Evolutionary conservation across 129 eudicot genomes (phyloP), one percentile per base, ranked within the genome.

Genomic region (Sambucus nigra): DNA sequence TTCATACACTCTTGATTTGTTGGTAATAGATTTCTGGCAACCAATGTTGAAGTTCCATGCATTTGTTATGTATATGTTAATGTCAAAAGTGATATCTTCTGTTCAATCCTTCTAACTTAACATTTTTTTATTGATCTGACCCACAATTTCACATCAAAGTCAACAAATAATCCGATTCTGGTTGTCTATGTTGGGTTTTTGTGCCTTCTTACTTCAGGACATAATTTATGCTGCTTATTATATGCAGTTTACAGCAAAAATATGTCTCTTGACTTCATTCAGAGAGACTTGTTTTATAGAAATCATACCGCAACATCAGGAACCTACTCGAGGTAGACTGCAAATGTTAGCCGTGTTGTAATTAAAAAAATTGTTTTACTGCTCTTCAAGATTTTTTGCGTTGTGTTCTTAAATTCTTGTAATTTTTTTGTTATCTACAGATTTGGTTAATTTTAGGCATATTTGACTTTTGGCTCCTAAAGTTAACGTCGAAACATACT

Each of bases 221-320:
- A 47, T 57, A 55, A 47, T 25, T 20, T 47, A 19, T 58, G 16
- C 13, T 24, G 21, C 27, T 14, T 40, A 24, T 42, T 53, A 18
- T 47, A 32, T 82, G 77, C 80, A 85, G 91, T 86, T 77, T 74
- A 80, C 73, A 54, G 95, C 86, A 13, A 86, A 86, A 74, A 86
- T 86, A 67, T 86, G 95, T 50, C 87, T 86, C 21, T 49, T 86
- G 68, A 86, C 95, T 20, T 86, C 95, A 44, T 86, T 86, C 65
- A 70, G 95, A 72, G 92, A 86, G 52, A 86, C 91, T 21, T 78
- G 95, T 58, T 86, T 77, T 45, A 81, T 86, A 42, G 95, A 77
- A 75, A 86, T 86, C 26, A 55, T 71, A 47, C 95, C 95, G 14
- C 86, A 72, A 38, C 70, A 69, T 58, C 73, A 72, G 65, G 63